These are phyloP conservation scores for Scutellaria galericulata DNA, from an alignment of 257 asterid genomes.

Conservation along the genomic window DNA sequence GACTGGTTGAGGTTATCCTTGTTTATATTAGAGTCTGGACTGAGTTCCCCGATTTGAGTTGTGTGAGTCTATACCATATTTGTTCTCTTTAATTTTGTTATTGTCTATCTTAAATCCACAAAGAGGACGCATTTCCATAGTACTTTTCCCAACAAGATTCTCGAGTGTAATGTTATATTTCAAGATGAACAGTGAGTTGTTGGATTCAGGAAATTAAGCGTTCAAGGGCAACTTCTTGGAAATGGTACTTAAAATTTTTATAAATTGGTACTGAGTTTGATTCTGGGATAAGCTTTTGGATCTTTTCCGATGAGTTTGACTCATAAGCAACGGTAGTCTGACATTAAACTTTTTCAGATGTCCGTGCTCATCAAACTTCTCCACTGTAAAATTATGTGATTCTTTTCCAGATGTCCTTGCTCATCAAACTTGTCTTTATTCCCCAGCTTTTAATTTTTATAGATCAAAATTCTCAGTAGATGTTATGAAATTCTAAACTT, in stretches of 20 bases:
- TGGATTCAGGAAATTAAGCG: slow-evolving; percentile 23
- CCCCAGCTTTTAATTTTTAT: background rate
- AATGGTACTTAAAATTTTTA: slow-evolving; percentile 7
- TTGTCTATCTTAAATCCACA: too few species aligned
- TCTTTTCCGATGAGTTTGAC: slow-evolving; percentile 24
- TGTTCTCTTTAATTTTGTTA: too few species aligned
- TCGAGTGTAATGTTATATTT: background rate
- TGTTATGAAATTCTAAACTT: slow-evolving; percentile 11
- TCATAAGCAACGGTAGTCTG: background rate
- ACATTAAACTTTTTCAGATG: background rate
- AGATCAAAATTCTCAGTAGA: background rate
- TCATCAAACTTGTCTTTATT: slow-evolving; percentile 13
- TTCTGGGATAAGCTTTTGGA: background rate
- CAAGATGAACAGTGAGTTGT: slow-evolving; percentile 18
- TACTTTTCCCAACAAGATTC: background rate
- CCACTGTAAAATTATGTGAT: slow-evolving; percentile 1
- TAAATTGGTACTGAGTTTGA: slow-evolving; percentile 13
- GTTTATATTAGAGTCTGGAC: too few species aligned
- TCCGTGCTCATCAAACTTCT: slow-evolving; percentile 7
- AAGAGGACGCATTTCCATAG: too few species aligned
- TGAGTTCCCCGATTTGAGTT: too few species aligned
- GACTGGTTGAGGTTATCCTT: too few species aligned
- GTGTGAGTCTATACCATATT: too few species aligned
- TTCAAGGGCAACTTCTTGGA: slow-evolving; percentile 5
- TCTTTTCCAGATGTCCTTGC: slow-evolving; percentile 15